Evolutionary conservation across 2,329 filamentous ascomycete species (phyloP).

Genomic region (Fusarium gaditjirri): DNA sequence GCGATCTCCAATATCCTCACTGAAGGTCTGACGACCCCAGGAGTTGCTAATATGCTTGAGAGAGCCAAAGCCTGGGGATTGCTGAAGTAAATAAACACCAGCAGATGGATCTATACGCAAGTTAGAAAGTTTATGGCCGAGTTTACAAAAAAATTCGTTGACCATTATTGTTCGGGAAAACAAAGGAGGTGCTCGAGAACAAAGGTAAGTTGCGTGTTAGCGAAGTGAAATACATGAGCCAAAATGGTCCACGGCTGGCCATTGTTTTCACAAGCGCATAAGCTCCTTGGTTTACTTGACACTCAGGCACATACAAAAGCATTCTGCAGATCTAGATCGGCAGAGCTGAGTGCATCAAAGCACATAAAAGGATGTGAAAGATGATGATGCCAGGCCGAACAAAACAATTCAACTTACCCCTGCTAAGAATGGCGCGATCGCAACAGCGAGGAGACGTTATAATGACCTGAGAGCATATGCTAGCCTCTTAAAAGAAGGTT

Average conservation of each 20-base stretch:
- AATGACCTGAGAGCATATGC: conserved; percentile 1
- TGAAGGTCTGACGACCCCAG: conserved; percentile 34
- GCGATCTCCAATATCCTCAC: conserved; percentile 10
- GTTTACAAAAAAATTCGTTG: not conserved
- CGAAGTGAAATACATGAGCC: conserved; percentile 3
- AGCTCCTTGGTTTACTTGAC: not conserved
- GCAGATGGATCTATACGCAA: not conserved
- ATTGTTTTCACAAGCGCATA: conserved; percentile 1
- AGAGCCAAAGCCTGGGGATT: not conserved
- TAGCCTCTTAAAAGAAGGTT: not conserved
- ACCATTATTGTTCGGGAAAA: not conserved
- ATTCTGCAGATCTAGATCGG: too few species aligned
- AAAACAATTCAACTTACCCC: conserved; percentile 32
- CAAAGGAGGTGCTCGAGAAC: not conserved
- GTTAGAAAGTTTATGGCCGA: not conserved
- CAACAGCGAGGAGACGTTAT: conserved; percentile 1
- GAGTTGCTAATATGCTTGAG: conserved; percentile 18
- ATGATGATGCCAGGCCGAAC: conserved; percentile 1
- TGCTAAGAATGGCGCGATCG: conserved; percentile 35
- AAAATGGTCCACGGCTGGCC: not conserved
- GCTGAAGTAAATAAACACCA: not conserved
- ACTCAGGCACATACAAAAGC: not conserved
- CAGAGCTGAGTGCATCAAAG: not conserved
- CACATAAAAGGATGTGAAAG: not conserved
- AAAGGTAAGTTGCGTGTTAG: conserved; percentile 6